Evolutionary conservation across 1,284 basidiomycete genomes (phyloP).

Genomic region (Trametes pubescens): DNA sequence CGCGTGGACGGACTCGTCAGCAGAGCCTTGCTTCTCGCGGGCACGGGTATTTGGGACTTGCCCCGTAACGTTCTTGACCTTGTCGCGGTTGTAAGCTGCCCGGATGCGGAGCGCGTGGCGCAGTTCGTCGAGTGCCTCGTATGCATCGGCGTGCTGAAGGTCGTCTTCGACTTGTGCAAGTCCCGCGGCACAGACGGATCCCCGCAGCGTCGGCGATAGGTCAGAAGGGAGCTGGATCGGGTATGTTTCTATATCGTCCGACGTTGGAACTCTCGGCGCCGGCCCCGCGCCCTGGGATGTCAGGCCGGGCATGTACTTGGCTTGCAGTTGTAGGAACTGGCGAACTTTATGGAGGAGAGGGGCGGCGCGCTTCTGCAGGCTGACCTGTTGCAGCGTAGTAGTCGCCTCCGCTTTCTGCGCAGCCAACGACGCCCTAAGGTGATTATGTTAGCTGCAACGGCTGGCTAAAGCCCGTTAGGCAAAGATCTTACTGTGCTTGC

Average conservation of each 20-base stretch:
- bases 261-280: no score
- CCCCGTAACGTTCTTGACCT: conserved; percentile 10
- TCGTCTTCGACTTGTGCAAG: neutral
- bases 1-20: neutral
- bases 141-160: conserved; percentile 10
- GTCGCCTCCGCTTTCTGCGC: neutral
- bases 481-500: neutral
- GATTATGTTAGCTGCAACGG: no score
- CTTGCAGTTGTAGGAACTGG: neutral
- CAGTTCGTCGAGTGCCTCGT: conserved; percentile 4
- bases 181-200: neutral
- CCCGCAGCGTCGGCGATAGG: no score
- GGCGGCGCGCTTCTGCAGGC: neutral
- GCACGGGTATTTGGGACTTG: conserved; percentile 11
- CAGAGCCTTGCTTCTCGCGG: neutral
- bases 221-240: no score
- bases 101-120: conserved; percentile 7
- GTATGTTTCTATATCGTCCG: no score
- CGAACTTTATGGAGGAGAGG: neutral
- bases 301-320: neutral
- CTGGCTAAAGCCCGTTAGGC: neutral
- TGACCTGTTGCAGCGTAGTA: neutral
- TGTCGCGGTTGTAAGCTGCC: conserved; percentile 2
- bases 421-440: neutral
- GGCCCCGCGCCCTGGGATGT: no score